Evolutionary conservation across 106 monocot genomes (phyloP).

Genomic region (Hemerocallis citrina): DNA sequence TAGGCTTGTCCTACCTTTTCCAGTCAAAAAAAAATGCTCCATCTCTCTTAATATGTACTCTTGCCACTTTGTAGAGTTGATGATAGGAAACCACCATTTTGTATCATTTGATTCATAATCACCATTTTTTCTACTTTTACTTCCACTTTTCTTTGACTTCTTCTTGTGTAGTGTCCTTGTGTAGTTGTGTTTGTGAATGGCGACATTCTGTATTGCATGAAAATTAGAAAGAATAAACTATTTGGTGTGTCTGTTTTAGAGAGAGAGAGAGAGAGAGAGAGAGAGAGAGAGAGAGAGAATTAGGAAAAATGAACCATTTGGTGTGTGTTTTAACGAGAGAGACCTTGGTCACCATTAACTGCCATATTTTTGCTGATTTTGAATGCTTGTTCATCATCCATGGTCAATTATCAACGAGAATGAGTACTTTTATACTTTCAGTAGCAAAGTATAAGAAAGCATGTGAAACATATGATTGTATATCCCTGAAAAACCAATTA

Average conservation of each 20-base stretch:
- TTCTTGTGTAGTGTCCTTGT: conserved; percentile 11
- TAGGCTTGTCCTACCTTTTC: no score
- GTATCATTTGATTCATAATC: neutral
- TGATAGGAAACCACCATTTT: conserved; percentile 17
- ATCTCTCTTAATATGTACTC: no score
- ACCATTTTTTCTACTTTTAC: neutral
- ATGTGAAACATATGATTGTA: conserved; percentile 53
- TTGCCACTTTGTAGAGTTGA: conserved; percentile 26
- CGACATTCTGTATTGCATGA: conserved; percentile 57
- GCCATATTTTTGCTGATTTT: conserved; percentile 42
- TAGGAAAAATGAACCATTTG: no score
- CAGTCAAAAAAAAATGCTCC: no score
- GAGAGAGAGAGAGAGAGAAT: no score
- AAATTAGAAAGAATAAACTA: conserved; percentile 4
- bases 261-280: no score
- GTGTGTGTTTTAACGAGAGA: no score
- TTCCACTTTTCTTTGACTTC: conserved; percentile 7
- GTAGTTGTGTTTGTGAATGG: conserved; percentile 64
- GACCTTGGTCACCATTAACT: conserved; percentile 57
- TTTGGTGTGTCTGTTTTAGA: no score
- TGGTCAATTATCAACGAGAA: conserved; percentile 64
- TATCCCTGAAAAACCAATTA: conserved; percentile 29
- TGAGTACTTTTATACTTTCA: conserved; percentile 30
- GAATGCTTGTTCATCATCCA: conserved; percentile 41
- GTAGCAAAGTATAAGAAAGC: conserved; percentile 49